Conservation (phyloP, 2,329 filamentous ascomycete species). For the Ascochyta viciae-villosae region DNA sequence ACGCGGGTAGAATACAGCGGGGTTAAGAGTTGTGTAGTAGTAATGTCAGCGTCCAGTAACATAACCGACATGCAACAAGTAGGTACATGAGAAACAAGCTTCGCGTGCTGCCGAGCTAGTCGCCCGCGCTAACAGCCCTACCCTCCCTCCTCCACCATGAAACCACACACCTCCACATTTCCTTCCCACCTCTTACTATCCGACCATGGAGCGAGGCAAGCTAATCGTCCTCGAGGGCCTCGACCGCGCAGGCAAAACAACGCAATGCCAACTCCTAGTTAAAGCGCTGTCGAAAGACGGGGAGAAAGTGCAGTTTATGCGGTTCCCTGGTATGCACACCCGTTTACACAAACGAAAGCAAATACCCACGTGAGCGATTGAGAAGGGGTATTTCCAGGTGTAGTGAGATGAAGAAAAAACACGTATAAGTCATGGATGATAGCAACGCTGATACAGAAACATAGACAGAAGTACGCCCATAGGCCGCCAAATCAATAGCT, state of each 20-base stretch:
- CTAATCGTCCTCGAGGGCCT: conserved; percentile 88
- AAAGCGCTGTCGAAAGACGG: conserved; percentile 60
- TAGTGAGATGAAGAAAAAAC: too few relatives aligned
- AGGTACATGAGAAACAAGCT: too few relatives aligned
- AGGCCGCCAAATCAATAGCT: conserved; percentile 84
- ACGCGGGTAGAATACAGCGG: too few relatives aligned
- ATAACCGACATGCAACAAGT: too few relatives aligned
- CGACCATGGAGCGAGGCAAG: conserved; percentile 64
- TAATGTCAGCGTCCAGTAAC: too few relatives aligned
- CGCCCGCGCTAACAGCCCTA: conserved; percentile 12
- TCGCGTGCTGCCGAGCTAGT: too few relatives aligned
- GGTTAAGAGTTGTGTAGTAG: too few relatives aligned
- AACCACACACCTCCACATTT: background rate
- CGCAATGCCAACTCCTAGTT: conserved; percentile 77
- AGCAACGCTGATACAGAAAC: too few relatives aligned
- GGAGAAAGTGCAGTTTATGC: conserved; percentile 62
- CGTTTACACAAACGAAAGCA: too few relatives aligned
- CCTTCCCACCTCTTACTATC: background rate
- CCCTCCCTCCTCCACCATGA: background rate
- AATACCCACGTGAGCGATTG: too few relatives aligned
- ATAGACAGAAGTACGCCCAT: conserved; percentile 83
- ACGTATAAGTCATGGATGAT: too few relatives aligned
- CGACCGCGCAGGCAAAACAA: conserved; percentile 90
- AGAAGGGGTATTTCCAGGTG: too few relatives aligned
- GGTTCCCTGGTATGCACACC: conserved; percentile 68